Evolutionary conservation across 768 basidiomycete species (phyloP), one percentile per base, ranked within the genome.

Genomic region (Boletus barrowsii): DNA sequence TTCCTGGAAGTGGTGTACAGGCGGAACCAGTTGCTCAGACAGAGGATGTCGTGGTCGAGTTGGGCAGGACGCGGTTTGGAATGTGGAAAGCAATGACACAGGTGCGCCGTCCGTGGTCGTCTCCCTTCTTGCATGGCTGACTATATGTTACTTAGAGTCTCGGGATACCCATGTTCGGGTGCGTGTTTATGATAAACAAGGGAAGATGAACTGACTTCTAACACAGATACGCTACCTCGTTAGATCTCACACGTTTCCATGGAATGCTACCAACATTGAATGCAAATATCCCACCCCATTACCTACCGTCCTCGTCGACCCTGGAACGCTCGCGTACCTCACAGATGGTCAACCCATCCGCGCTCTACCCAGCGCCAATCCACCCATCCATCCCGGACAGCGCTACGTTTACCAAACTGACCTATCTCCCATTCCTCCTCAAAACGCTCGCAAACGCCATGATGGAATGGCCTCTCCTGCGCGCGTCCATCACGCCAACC

Each of bases 41-140:
- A 32, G 45, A 60, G 5, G 87, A 90, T 53, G 71, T 79, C 10
- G 73, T 86, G 3, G 80, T 92, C 3, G 89, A 90, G 49, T 76
- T 94, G 24, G 85, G 84, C 5, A 75, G 90, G 58, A 91, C 89
- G 14, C 76, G 92, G 50, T 82, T 84, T 64, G 84, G 83, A 10
- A 95, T 94, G 92, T 94, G 84, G 86, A 90, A 89, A 61, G 87
- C 90, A 3, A 94, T 94, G 92, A 81, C 77, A 10, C 90, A 89
- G 81, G 90, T 86, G 46, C 26, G 73, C 51, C 57, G 18, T 41
- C 18, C 37, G 24, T 43, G 2, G n/a, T 35, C 11, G 3, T 44
- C 11, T 18, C 13, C 18, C 1, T 33, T 17, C 3, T 24, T n/a
- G 17, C 6, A 0, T 33, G 8, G 10, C 45, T 61, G 18, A 62